Evolutionary conservation across 306 rosid genomes (phyloP).

Genomic region (Cicer pinnatifidum): DNA sequence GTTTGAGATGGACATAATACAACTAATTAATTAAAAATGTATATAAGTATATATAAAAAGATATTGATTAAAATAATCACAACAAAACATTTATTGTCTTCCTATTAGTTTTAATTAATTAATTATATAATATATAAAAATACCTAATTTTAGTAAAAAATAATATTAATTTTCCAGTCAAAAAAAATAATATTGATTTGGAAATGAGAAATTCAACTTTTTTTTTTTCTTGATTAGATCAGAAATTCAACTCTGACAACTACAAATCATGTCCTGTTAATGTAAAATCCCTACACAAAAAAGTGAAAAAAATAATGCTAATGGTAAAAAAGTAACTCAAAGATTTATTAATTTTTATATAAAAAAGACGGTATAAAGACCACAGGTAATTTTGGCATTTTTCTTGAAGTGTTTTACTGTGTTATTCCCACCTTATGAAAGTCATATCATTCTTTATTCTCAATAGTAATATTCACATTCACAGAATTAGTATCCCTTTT

Average conservation of each 20-base stretch:
- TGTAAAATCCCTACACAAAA: too few relatives aligned
- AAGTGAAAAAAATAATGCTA: background rate
- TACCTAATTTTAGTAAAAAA: background rate
- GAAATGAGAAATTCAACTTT: background rate
- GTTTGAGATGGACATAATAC: background rate
- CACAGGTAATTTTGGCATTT: background rate
- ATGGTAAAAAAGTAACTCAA: slow-evolving; percentile 1
- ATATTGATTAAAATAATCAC: background rate
- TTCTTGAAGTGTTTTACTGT: background rate
- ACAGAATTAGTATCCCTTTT: slow-evolving; percentile 4
- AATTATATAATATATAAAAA: background rate
- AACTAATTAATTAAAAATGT: background rate
- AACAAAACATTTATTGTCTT: background rate
- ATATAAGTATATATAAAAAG: background rate
- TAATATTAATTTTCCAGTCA: too few relatives aligned
- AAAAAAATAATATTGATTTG: background rate
- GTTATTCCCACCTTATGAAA: background rate
- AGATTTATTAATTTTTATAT: background rate
- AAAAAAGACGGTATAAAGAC: background rate
- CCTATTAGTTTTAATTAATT: background rate
- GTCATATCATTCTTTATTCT: background rate
- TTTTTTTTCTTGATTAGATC: too few relatives aligned
- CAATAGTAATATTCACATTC: background rate
- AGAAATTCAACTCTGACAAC: background rate
- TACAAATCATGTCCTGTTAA: background rate